Evolutionary conservation across 2,329 filamentous ascomycete genomes (phyloP).

Genomic region (Pyrenophora tritici-repentis): DNA sequence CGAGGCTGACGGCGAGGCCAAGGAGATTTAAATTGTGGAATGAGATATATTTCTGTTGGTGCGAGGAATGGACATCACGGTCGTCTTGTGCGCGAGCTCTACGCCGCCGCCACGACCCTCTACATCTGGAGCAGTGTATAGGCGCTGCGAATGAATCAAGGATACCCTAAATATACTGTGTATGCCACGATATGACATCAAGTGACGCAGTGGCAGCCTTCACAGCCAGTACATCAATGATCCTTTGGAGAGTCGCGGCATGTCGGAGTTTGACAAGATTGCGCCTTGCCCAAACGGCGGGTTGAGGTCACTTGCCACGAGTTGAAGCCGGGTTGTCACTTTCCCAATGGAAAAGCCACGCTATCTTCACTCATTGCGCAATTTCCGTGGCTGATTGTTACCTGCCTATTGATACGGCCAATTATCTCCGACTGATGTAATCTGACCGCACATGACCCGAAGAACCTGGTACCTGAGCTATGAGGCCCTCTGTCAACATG

Average conservation of each 20-base stretch:
- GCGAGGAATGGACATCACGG: constrained; percentile 23
- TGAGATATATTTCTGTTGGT: too few relatives aligned
- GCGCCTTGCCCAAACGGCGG: constrained; percentile 16
- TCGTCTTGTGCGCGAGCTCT: constrained; percentile 7
- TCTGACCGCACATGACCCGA: constrained; percentile 39
- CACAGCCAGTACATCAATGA: neutral
- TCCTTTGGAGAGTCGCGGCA: neutral
- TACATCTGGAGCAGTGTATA: constrained; percentile 3
- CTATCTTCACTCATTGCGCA: constrained; percentile 26
- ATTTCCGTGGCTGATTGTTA: constrained; percentile 11
- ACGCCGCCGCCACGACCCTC: constrained; percentile 11
- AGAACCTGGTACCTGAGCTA: constrained; percentile 29
- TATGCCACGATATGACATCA: neutral
- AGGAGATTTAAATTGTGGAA: constrained; percentile 31
- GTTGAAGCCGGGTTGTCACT: constrained; percentile 25
- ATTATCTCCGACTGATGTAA: constrained; percentile 27
- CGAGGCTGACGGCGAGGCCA: constrained; percentile 65
- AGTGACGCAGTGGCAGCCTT: neutral
- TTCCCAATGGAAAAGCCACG: constrained; percentile 13
- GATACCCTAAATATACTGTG: constrained; percentile 1
- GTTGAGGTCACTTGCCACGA: constrained; percentile 29
- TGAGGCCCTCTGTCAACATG: constrained; percentile 22
- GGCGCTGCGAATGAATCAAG: constrained; percentile 6
- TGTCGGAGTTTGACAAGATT: constrained; percentile 25
- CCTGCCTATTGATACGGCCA: constrained; percentile 13